These are phyloP conservation scores for Microsporum ferrugineum DNA, from an alignment of 2,329 filamentous ascomycete genomes.

Conservation along the genomic window DNA sequence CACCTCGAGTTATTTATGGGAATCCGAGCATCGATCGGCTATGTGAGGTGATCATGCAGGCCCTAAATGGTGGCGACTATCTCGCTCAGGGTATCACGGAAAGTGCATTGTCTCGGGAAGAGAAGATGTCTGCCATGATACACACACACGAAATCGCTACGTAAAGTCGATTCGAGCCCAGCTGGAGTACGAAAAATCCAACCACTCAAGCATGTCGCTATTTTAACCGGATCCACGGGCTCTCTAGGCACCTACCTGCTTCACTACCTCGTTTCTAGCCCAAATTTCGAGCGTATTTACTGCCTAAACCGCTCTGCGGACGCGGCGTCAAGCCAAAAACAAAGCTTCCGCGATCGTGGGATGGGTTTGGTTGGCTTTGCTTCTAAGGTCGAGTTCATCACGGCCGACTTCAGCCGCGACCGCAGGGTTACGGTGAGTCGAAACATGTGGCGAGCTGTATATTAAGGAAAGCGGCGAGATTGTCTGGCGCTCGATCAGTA, in stretches of 20 bases:
- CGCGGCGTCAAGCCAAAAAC: neutral
- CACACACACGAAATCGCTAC: no score
- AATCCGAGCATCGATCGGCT: no score
- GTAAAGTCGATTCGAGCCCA: no score
- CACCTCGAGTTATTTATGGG: no score
- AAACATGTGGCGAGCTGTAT: constrained; percentile 35
- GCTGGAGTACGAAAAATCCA: neutral
- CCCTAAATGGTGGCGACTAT: no score
- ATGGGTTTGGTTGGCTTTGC: neutral
- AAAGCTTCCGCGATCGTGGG: neutral
- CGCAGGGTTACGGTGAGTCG: constrained; percentile 25
- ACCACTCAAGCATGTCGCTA: neutral
- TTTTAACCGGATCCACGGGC: neutral
- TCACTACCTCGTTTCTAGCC: neutral
- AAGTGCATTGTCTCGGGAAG: no score
- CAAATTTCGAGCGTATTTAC: neutral
- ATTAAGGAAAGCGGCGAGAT: constrained; percentile 23
- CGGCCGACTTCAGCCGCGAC: neutral
- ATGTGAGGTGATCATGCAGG: no score
- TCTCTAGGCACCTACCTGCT: constrained; percentile 1
- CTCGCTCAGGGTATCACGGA: no score
- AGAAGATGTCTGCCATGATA: no score
- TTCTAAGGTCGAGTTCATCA: neutral
- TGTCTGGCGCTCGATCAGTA: constrained; percentile 13
- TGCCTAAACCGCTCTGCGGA: neutral